Conservation (phyloP, 352 stramenopile genomes). For the Globisporangium echinulatum region DNA sequence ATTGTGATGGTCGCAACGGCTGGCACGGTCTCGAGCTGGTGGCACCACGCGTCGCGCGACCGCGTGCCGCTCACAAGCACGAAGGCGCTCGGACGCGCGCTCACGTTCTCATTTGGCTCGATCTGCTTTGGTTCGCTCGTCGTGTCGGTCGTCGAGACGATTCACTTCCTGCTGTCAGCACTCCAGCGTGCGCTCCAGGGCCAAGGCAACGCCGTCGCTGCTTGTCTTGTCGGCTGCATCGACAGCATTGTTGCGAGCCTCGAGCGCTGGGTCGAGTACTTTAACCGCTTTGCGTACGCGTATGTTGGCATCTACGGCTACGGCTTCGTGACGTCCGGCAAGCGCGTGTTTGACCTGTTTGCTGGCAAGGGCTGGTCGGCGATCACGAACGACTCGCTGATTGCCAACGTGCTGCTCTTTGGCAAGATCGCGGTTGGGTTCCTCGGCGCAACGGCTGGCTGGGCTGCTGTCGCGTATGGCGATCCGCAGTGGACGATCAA, state of each 20-base stretch:
- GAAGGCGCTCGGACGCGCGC: conserved; percentile 41
- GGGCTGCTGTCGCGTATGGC: conserved; percentile 27
- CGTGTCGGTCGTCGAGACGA: conserved; percentile 62
- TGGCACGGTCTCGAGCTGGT: conserved; percentile 83
- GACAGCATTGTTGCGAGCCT: conserved; percentile 54
- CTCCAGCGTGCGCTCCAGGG: conserved; percentile 33
- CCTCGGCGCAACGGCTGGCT: conserved; percentile 36
- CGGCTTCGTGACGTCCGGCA: conserved; percentile 42
- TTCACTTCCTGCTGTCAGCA: conserved; percentile 36
- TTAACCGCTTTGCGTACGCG: conserved; percentile 71
- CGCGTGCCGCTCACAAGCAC: conserved; percentile 29
- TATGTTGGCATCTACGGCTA: conserved; percentile 75
- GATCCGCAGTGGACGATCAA: conserved; percentile 36
- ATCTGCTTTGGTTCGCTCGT: conserved; percentile 83
- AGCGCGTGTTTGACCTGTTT: conserved; percentile 50
- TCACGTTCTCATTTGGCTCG: conserved; percentile 81
- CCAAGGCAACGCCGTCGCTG: conserved; percentile 47
- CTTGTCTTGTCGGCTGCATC: conserved; percentile 37
- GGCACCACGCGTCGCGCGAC: conserved; percentile 50
- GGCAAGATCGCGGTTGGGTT: conserved; percentile 55
- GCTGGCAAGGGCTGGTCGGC: conserved; percentile 46
- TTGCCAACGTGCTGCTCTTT: conserved; percentile 51
- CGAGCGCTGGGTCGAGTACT: conserved; percentile 61
- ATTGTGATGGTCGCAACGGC: conserved; percentile 77
- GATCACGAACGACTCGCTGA: conserved; percentile 69